Conservation (phyloP, 306 rosid genomes). For the Prunus mongolica region DNA sequence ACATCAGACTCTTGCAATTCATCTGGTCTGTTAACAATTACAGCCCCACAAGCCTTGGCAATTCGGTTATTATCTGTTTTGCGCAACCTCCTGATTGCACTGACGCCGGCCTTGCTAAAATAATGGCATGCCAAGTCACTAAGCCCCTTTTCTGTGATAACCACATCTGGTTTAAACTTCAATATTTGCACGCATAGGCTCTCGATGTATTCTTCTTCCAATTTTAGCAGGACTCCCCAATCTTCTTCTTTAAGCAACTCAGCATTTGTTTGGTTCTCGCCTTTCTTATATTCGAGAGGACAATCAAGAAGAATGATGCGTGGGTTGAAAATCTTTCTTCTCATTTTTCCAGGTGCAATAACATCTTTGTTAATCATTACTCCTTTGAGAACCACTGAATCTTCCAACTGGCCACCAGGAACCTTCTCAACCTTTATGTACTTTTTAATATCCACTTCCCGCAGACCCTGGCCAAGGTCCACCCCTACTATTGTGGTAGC, state of each 20-base stretch:
- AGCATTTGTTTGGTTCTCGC: constrained; percentile 95
- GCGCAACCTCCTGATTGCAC: constrained; percentile 87
- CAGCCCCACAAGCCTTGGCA: constrained; percentile 94
- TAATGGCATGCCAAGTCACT: constrained; percentile 97
- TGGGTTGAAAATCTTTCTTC: constrained; percentile 87
- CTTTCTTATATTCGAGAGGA: constrained; percentile 93
- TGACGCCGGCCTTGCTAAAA: constrained; percentile 79
- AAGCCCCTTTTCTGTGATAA: constrained; percentile 90
- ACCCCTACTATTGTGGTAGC: constrained; percentile 88
- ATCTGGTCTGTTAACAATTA: constrained; percentile 90
- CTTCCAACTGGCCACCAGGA: constrained; percentile 93
- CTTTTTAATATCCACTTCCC: constrained; percentile 90
- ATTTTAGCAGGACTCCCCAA: constrained; percentile 76
- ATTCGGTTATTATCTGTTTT: constrained; percentile 88
- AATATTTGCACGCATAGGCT: constrained; percentile 79
- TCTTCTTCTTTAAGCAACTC: constrained; percentile 89
- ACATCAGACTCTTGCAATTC: constrained; percentile 92
- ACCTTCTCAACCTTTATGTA: constrained; percentile 93
- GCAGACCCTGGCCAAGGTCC: constrained; percentile 85
- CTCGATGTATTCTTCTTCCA: constrained; percentile 92
- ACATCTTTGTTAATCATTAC: constrained; percentile 96
- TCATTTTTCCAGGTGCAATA: constrained; percentile 92
- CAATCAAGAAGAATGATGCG: constrained; percentile 85
- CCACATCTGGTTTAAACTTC: constrained; percentile 87
- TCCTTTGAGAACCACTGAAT: constrained; percentile 77